Base-by-base conservation (phyloP, 176 grass and related monocot genomes). In the Aegilops bicornis region DNA sequence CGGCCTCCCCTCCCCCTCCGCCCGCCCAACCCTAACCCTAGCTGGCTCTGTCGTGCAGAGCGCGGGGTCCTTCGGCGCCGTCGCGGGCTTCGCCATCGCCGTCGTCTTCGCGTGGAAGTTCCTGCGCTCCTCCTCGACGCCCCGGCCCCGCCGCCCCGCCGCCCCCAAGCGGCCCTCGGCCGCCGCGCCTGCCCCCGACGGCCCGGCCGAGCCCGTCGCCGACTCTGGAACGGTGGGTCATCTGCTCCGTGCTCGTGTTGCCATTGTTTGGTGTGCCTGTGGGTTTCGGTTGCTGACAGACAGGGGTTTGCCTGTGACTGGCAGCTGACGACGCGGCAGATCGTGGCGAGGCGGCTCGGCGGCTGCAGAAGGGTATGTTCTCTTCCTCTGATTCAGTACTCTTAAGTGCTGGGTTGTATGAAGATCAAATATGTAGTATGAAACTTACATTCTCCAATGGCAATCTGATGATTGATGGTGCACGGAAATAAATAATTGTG, bases 81-180 rank as follows among this genome's bases (percentile, higher is more conserved):
- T 94, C 62, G 97, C 97, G 16, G 97, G 97, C 11, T 99, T 99
- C 77, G 97, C 97, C 54, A 94, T 99, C 89, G 97, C 97, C 3
- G 85, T 96, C 23, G 90, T 96, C 5, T 99, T 99, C 83, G 92
- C 91, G 14, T 99, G 97, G 97, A 99, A 83, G 85, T 87, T 99
- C 78, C 45, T 96, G 84, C 89, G 88, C 60, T 81, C 90, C 8
- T 75, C 82, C 8, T 75, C 82, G 42, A 43, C 40, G 20, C 83
- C 86, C 9, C 65, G 85, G 14, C 86, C 84, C 42, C 73, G 87
- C 36, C 80, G 89, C 30, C 66, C 70, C 8, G 68, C 83, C 7
- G 68, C 83, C 15, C 90, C 90, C 37, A 99, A 99, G 90, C 92
- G 90, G 0, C 89, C 89, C 66, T 67, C 54, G n/a, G 1, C 19